Evolutionary conservation across 345 rosid genomes (phyloP), one percentile per base, ranked within the genome.

Genomic region (Brassica rapa): DNA sequence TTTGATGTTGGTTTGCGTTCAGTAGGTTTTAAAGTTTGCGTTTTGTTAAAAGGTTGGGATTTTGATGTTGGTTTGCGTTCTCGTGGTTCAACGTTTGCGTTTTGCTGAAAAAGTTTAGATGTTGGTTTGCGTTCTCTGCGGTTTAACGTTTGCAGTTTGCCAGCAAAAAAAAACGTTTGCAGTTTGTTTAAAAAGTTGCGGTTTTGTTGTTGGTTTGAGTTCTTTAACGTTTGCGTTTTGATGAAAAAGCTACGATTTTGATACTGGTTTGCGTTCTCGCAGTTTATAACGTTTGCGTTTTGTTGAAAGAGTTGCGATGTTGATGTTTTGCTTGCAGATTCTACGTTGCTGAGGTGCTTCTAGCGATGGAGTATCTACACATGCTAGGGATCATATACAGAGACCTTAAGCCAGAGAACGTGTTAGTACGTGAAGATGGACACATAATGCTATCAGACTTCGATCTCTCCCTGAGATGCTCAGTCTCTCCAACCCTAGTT

Each of bases 361-460:
- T 93, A 7, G 89, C 98, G 43, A 59, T 93, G 86, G 98, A 93
- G 83, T 93, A 93, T 72, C 82, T 93, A 73, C 98, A 93, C 80
- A 89, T 91, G 96, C 93, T 93, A 49, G 98, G 98, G 67, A 88
- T 93, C 70, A 87, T 93, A 43, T 91, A 91, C 84, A 81, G 97
- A 68, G 98, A 91, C 78, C 90, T 89, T 16, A 91, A 91, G 80
- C 97, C 98, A 0, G 98, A 93, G 82, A 93, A 91, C 71, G 94
- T 90, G 27, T 77, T 91, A 57, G 89, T 90, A 23, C 85, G 86
- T 77, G 96, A 93, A 74, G 96, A 91, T 64, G 96, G 96, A 43
- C 96, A 91, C 70, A 91, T 89, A 62, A 86, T 93, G 98, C 87
- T 93, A 12, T 89, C 94, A 0, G 93, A 91, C 83, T 93, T 93